phyloP scores from a whole-genome alignment of 2,329 filamentous ascomycete genomes.

The Colletotrichum lentis region DNA sequence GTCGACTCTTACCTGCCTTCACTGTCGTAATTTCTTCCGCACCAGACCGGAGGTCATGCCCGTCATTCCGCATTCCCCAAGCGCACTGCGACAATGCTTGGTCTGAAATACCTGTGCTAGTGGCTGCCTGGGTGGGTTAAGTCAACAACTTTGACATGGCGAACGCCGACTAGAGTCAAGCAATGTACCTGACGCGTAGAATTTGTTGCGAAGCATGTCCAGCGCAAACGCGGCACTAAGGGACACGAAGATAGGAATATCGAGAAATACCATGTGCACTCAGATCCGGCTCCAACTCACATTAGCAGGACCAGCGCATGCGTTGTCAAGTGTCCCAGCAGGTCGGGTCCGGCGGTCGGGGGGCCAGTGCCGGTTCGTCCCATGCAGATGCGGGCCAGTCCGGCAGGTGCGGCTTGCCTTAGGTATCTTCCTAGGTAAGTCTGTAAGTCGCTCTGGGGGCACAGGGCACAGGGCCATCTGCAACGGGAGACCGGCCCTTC shows the following conservation, averaged over 20 bases:
- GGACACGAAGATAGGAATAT: background rate
- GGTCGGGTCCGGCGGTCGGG: constrained; percentile 8
- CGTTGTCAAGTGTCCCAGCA: constrained; percentile 1
- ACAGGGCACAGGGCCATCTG: constrained; percentile 42
- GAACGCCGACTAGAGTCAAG: background rate
- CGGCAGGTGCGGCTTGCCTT: constrained; percentile 13
- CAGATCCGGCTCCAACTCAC: background rate
- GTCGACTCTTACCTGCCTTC: constrained; percentile 1
- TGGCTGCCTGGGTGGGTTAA: background rate
- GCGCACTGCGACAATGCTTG: background rate
- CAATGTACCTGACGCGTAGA: background rate
- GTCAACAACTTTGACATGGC: background rate
- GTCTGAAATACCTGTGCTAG: background rate
- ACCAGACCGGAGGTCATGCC: too few species aligned
- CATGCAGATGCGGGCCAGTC: constrained; percentile 12
- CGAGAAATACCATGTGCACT: background rate
- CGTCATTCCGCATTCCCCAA: background rate
- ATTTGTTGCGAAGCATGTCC: background rate
- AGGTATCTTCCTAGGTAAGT: background rate
- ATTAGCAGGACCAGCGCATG: constrained; percentile 18
- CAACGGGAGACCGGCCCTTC: constrained; percentile 31
- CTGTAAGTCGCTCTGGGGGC: constrained; percentile 35
- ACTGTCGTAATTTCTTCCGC: background rate
- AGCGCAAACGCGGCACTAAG: background rate
- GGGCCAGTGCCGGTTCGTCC: background rate